These are phyloP conservation scores for Pleurotus eryngii DNA, from an alignment of 768 basidiomycete genomes.

Conservation along the genomic window DNA sequence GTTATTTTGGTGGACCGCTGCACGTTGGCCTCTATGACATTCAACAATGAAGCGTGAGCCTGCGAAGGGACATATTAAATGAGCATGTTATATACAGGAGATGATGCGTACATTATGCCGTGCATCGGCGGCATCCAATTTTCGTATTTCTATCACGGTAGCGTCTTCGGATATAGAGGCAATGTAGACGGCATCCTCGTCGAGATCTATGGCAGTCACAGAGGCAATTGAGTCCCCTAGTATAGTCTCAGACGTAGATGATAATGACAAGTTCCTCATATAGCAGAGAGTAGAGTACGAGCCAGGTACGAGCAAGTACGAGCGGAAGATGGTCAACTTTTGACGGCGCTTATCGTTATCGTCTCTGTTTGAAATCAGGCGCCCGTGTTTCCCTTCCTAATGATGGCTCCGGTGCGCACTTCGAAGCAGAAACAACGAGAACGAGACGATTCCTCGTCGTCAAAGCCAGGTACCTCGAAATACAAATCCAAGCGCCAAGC, in stretches of 20 bases:
- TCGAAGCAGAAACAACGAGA: not conserved
- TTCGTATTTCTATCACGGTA: slow-evolving; percentile 61
- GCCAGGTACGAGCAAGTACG: too few relatives aligned
- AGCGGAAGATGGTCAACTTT: too few relatives aligned
- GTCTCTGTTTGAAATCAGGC: too few relatives aligned
- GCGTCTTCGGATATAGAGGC: slow-evolving; percentile 46
- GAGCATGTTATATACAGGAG: too few relatives aligned
- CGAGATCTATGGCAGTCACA: slow-evolving; percentile 56
- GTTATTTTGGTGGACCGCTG: slow-evolving; percentile 41
- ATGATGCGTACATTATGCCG: not conserved
- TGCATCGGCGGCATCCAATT: slow-evolving; percentile 18
- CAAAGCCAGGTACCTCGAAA: slow-evolving; percentile 19
- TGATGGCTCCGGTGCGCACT: not conserved
- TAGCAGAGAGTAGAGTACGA: too few relatives aligned
- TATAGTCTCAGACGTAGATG: slow-evolving; percentile 22
- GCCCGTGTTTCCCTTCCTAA: too few relatives aligned
- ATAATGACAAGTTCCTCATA: slow-evolving; percentile 60
- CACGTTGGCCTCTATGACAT: too few relatives aligned
- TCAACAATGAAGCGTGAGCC: too few relatives aligned
- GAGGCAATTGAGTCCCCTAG: slow-evolving; percentile 32
- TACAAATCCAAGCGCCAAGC: slow-evolving; percentile 15
- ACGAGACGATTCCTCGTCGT: slow-evolving; percentile 3
- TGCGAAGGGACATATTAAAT: too few relatives aligned
- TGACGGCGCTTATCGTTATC: too few relatives aligned
- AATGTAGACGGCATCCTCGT: slow-evolving; percentile 58